These are phyloP conservation scores for Pleurozium schreberi DNA, from an alignment of 225 moss, liverwort and hornwort species.

Conservation along the genomic window DNA sequence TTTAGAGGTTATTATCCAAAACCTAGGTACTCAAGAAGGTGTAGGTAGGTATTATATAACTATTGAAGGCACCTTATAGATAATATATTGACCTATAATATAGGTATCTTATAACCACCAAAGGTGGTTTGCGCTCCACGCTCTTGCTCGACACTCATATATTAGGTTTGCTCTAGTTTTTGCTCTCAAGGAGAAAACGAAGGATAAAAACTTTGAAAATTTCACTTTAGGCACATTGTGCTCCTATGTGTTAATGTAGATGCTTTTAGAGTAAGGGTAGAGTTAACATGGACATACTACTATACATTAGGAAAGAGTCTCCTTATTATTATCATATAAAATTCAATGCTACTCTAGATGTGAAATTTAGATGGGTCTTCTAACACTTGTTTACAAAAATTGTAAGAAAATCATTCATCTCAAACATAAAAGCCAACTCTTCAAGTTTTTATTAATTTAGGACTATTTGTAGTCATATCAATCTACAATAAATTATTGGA, in stretches of 20 bases:
- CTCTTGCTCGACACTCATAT: no score
- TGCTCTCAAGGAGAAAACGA: neutral
- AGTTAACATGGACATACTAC: rapidly evolving
- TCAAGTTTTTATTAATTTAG: rapidly evolving
- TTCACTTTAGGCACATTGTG: neutral
- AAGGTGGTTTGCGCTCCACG: no score
- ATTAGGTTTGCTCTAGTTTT: neutral
- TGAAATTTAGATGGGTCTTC: neutral
- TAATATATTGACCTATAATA: no score
- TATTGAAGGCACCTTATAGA: no score
- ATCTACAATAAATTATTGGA: neutral
- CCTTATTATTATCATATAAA: neutral
- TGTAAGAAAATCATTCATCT: neutral
- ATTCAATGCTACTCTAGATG: neutral
- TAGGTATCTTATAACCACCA: no score
- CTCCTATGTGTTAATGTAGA: neutral
- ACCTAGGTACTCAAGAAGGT: no score
- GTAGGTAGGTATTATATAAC: no score
- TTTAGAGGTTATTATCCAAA: no score
- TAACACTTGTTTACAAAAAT: neutral
- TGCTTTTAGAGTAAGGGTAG: neutral
- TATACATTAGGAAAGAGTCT: neutral
- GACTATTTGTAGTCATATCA: neutral
- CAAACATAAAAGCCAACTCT: neutral
- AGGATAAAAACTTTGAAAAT: neutral